Base-by-base conservation (phyloP, 2,329 filamentous ascomycete genomes). In the Aspergillus novoparasiticus region DNA sequence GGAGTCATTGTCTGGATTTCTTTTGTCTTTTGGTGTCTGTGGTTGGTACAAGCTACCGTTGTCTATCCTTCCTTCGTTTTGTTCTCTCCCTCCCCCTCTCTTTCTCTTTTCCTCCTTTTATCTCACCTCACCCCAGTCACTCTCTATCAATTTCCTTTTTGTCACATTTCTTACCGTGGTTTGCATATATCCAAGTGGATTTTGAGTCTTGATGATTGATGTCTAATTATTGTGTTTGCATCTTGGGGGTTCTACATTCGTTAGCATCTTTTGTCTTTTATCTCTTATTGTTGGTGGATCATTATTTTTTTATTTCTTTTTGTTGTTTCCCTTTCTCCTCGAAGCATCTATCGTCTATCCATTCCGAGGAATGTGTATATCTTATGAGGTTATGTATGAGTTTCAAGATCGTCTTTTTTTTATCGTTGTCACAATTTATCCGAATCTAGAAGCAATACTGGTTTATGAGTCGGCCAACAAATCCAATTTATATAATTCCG, bases 31-130 rank as follows among this genome's bases (percentile, higher is more conserved):
- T 60, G 34, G 51, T 64, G 61, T 50, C 36, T 61, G 50, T 61
- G 50, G 60, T 54, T 69, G 65, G 55, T 34, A 59, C 53, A 51
- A 50, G 62, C 70, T 69, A 69, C 64, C 64, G 58, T 41, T 51
- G 9, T 32, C 14, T 59, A 58, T 63, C 55, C 57, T 51, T 21
- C 11, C 32, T 56, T 60, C 59, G 57, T 58, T 48, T 46, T 26
- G 60, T 59, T 21, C 23, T 30, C 28, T 45, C 58, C 19, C n/a
- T 48, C 19, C n/a, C 19, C 14, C 12, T 48, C 30, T 54, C 4
- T 39, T 8, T 32, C 28, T 41, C 36, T 36, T 28, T 57, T 32
- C 30, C 9, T 32, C 30, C 30, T n/a, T 57, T 57, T 16, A 39
- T 36, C 26, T 32, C 4, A 16, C 8, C 28, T 53, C 30, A 32